Evolutionary conservation across 495 filamentous ascomycete species (phyloP), one percentile per base, ranked within the genome.

Genomic region (Xylaria flabelliformis): DNA sequence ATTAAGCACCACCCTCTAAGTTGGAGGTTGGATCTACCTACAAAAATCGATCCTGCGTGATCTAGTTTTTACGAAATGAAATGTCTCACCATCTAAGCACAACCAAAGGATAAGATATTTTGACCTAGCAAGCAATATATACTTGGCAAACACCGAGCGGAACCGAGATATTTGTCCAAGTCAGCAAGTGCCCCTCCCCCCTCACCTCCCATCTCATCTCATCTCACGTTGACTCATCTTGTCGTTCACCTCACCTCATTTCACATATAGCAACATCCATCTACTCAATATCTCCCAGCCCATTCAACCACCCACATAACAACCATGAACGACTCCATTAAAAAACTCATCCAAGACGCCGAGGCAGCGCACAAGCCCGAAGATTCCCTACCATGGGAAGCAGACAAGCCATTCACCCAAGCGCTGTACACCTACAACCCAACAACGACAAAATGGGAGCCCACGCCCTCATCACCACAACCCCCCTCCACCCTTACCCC

Each of bases 351-450:
- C 50, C 13, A 62, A 13, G 9, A 69, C 9, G 44, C 46, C 50
- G 56, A 73, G 24, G 55, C 26, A 6, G 21, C 53, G 1, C 26
- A 8, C 5, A 70, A 73, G 44, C 46, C 70, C 26, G 0, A 29
- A 3, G 17, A 0, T 42, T 56, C 69, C 10, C 34, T 73, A 12
- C 67, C 70, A 17, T 75, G 75, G 73, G 65, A 67, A 32, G 69
- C 67, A 17, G 74, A 77, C 32, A 34, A 72, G 58, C 72, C 76
- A 46, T 24, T 64, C 36, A 12, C 72, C 1, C 76, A 77, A 56
- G 56, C 72, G 8, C 70, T 64, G 6, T 73, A 70, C 67, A 34
- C 66, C 0, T 75, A 74, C 51, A 41, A 73, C 15, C 19, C n/a
- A 41, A 10, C 71, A 12, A 64, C 62, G 24, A 56, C 74, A 8